These are phyloP conservation scores for Blastobotrys capitulatus DNA, from an alignment of 1,139 yeast genomes.

Conservation along the genomic window DNA sequence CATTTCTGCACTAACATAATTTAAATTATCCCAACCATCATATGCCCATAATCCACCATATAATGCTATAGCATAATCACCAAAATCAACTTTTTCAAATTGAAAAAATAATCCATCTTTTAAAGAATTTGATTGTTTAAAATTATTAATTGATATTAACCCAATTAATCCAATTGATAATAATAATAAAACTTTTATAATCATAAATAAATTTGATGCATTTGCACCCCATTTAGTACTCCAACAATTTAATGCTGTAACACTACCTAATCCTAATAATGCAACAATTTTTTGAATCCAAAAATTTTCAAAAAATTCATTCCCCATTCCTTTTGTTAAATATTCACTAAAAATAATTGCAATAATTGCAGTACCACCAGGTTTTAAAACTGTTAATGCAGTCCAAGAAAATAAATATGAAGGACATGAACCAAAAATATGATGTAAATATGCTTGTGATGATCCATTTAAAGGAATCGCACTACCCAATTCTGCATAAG, in stretches of 20 bases:
- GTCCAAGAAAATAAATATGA: conserved; percentile 40
- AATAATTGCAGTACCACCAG: conserved; percentile 40
- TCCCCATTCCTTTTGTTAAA: conserved; percentile 20
- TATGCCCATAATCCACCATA: conserved; percentile 43
- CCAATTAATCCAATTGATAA: conserved; percentile 33
- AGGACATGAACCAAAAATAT: conserved; percentile 37
- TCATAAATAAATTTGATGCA: conserved; percentile 34
- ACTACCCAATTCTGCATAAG: conserved; percentile 40
- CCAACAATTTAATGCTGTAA: conserved; percentile 30
- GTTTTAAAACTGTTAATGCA: conserved; percentile 36
- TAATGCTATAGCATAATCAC: conserved; percentile 36
- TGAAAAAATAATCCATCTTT: conserved; percentile 26
- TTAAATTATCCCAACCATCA: conserved; percentile 43
- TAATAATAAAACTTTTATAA: conserved; percentile 33
- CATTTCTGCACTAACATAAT: conserved; percentile 40
- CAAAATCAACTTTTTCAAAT: conserved; percentile 24
- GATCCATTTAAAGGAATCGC: conserved; percentile 40
- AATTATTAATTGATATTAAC: conserved; percentile 25
- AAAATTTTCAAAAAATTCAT: conserved; percentile 21
- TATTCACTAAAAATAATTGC: conserved; percentile 40
- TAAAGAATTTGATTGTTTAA: conserved; percentile 24
- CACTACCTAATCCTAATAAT: conserved; percentile 26
- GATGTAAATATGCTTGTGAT: conserved; percentile 37
- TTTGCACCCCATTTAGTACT: conserved; percentile 34
- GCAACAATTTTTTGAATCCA: conserved; percentile 34